Conservation (phyloP, 768 basidiomycete genomes). For the Tephrocybe sp. region DNA sequence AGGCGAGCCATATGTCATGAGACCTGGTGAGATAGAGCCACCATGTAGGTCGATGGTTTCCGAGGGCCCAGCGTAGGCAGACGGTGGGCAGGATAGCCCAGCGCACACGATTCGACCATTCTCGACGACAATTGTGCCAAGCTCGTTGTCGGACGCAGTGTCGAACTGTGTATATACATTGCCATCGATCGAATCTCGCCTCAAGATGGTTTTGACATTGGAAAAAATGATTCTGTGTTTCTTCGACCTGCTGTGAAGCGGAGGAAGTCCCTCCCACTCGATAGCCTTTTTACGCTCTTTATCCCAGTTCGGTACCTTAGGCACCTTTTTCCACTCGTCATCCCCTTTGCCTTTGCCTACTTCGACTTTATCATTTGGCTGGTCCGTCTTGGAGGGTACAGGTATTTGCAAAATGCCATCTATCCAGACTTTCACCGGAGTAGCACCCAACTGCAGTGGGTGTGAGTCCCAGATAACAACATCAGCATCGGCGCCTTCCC, state of each 20-base stretch:
- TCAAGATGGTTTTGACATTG: conserved; percentile 62
- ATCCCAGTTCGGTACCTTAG: conserved; percentile 61
- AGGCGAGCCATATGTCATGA: conserved; percentile 64
- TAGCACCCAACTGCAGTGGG: conserved; percentile 72
- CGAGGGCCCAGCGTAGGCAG: conserved; percentile 18
- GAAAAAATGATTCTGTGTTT: conserved; percentile 49
- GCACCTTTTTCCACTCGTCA: conserved; percentile 42
- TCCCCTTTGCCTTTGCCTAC: conserved; percentile 44
- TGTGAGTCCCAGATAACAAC: conserved; percentile 78
- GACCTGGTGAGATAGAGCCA: conserved; percentile 64
- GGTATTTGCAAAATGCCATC: conserved; percentile 79
- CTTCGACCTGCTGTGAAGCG: conserved; percentile 40
- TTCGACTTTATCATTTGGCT: conserved; percentile 39
- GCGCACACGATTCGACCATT: conserved; percentile 54
- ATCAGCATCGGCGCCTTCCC: conserved; percentile 60
- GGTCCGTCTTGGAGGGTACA: conserved; percentile 35
- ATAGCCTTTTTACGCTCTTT: conserved; percentile 58
- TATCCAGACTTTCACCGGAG: conserved; percentile 75
- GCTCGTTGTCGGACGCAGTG: conserved; percentile 19
- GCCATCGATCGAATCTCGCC: conserved; percentile 24
- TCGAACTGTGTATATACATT: conserved; percentile 30
- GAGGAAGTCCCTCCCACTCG: conserved; percentile 69
- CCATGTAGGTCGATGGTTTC: conserved; percentile 60
- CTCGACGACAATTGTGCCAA: conserved; percentile 40
- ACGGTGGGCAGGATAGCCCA: conserved; percentile 32